These are phyloP conservation scores for Claviceps sp. DNA, from an alignment of 2,329 filamentous ascomycete genomes.

Conservation along the genomic window DNA sequence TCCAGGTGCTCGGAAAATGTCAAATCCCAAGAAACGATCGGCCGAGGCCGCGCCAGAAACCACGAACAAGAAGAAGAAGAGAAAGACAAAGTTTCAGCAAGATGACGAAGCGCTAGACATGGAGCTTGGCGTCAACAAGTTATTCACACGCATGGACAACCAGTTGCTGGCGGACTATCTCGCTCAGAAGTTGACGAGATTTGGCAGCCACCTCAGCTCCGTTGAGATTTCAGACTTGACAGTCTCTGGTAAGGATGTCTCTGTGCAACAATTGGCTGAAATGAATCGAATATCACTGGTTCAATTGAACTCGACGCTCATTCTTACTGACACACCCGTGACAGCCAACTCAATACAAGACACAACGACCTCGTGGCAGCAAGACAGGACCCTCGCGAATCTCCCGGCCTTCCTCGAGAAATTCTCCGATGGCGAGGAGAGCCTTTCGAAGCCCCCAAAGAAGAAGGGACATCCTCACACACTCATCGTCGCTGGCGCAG, in stretches of 20 bases:
- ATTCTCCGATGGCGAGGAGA: constrained; percentile 42
- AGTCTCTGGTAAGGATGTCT: constrained; percentile 49
- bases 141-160: constrained; percentile 72
- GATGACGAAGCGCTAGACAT: constrained; percentile 48
- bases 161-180: constrained; percentile 76
- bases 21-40: constrained; percentile 41
- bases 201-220: constrained; percentile 66
- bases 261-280: not conserved
- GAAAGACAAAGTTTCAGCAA: constrained; percentile 38
- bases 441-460: constrained; percentile 51
- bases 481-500: constrained; percentile 73
- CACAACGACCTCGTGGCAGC: constrained; percentile 62
- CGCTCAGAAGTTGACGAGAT: constrained; percentile 63
- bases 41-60: constrained; percentile 30
- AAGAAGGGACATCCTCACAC: constrained; percentile 69
- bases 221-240: constrained; percentile 77
- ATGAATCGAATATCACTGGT: not conserved
- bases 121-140: constrained; percentile 63
- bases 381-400: constrained; percentile 54
- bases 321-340: constrained; percentile 3
- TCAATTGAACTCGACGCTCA: not conserved
- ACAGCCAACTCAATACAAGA: constrained; percentile 64
- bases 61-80: constrained; percentile 37
- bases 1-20: constrained; percentile 12
- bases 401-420: constrained; percentile 67